phyloP scores from a whole-genome alignment of 495 filamentous ascomycete genomes.

The Penicillium herquei region DNA sequence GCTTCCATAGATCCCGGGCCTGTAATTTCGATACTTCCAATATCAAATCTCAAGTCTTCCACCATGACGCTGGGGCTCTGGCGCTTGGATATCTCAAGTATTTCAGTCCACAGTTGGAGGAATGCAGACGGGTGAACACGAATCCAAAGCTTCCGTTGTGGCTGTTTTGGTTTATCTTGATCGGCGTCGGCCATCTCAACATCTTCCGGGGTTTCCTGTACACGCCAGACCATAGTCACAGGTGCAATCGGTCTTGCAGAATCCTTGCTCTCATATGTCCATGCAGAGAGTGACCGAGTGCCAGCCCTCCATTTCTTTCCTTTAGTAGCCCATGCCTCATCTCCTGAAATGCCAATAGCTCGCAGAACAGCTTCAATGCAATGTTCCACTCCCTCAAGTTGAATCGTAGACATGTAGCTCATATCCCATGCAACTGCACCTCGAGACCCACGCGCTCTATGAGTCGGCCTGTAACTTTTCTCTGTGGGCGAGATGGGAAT shows the following conservation, averaged over 20 bases:
- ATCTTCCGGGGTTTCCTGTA: slow-evolving; percentile 27
- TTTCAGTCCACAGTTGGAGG: slow-evolving; percentile 73
- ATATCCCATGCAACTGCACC: slow-evolving; percentile 84
- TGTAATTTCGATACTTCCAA: slow-evolving; percentile 87
- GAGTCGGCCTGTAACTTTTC: slow-evolving; percentile 85
- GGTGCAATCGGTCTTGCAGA: slow-evolving; percentile 65
- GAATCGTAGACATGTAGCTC: slow-evolving; percentile 90
- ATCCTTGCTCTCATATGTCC: slow-evolving; percentile 59
- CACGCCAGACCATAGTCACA: slow-evolving; percentile 70
- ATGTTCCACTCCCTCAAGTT: slow-evolving; percentile 64
- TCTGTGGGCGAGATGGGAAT: slow-evolving; percentile 79
- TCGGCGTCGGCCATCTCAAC: slow-evolving; percentile 34
- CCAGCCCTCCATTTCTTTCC: slow-evolving; percentile 76
- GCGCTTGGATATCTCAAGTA: slow-evolving; percentile 66
- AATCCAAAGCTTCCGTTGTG: slow-evolving; percentile 63
- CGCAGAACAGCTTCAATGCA: slow-evolving; percentile 65
- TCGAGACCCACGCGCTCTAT: slow-evolving; percentile 70
- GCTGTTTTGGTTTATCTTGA: slow-evolving; percentile 29
- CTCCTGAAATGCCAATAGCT: slow-evolving; percentile 55
- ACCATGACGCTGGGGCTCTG: slow-evolving; percentile 71
- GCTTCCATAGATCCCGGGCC: slow-evolving; percentile 84
- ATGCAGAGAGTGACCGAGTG: slow-evolving; percentile 64
- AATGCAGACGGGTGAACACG: slow-evolving; percentile 89
- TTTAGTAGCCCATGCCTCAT: slow-evolving; percentile 56
- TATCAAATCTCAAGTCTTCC: slow-evolving; percentile 91